phyloP scores from a whole-genome alignment of 306 rosid species.

The Phaseolus lunatus region DNA sequence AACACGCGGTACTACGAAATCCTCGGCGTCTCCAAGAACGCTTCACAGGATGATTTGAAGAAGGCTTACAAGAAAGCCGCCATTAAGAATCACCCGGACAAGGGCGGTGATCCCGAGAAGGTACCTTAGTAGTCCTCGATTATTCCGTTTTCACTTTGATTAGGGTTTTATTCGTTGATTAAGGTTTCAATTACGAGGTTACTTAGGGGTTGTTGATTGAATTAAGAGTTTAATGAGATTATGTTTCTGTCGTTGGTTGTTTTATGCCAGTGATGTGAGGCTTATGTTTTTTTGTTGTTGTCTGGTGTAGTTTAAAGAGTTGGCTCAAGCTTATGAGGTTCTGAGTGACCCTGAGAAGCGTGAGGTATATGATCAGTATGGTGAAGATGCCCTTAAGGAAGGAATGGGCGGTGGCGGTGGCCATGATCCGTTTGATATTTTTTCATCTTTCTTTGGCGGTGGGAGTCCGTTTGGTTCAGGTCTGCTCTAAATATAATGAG shows the following conservation, averaged over 20 bases:
- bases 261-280: background rate
- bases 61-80: slow-evolving; percentile 96
- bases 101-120: slow-evolving; percentile 98
- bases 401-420: slow-evolving; percentile 98
- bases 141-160: background rate
- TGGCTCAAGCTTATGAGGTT: slow-evolving; percentile 96
- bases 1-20: slow-evolving; percentile 73
- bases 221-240: background rate
- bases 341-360: slow-evolving; percentile 95
- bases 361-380: slow-evolving; percentile 88
- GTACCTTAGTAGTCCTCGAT: slow-evolving; percentile 5
- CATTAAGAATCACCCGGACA: slow-evolving; percentile 91
- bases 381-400: slow-evolving; percentile 97
- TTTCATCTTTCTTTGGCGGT: slow-evolving; percentile 93
- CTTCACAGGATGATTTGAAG: slow-evolving; percentile 84
- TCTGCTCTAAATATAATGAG: slow-evolving; percentile 1
- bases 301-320: slow-evolving; percentile 76
- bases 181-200: background rate
- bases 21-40: slow-evolving; percentile 78
- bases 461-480: slow-evolving; percentile 74
- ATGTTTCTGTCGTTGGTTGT: background rate
- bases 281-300: background rate
- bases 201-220: background rate
- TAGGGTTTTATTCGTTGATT: background rate
- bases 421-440: slow-evolving; percentile 94